Base-by-base conservation (phyloP, 2,329 filamentous ascomycete species). In the Chaetothyriales sp. region DNA sequence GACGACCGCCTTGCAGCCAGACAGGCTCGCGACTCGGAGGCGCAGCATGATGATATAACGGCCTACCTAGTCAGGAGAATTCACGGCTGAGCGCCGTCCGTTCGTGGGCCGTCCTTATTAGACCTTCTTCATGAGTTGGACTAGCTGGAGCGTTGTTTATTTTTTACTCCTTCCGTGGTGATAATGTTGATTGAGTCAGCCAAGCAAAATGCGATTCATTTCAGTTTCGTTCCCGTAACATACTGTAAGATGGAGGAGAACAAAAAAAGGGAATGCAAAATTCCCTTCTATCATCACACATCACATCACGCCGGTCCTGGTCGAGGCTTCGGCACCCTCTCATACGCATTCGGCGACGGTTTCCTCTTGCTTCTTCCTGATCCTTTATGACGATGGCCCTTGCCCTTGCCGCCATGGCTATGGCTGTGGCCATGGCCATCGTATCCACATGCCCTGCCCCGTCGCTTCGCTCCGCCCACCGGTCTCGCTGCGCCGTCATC, bases 261-360 rank as follows among this genome's bases (percentile, higher is more conserved):
- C 2, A 33, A 9, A 9, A 9, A 13, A 33, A 5, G 29, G 10
- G 10, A 33, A 9, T 15, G 15, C 33, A 33, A 33, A 33, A 9
- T 15, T 40, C 33, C 33, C 4, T 2, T 15, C 33, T 40, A 15
- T 5, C 5, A 15, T 15, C 33, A 15, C 10, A 40, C 13, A 15
- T 40, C 33, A 40, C 33, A 40, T 15, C 10, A 40, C 33, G 10
- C 10, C 10, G 4, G 10, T 15, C 9, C 33, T 15, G 33, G 33
- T 5, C 13, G 33, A 5, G 33, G 9, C 33, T 64, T 69, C 4
- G 70, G 69, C 63, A 72, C 68, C 51, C 66, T 70, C 58, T 73
- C 71, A 56, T 73, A 73, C 6, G 70, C 71, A 63, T 73, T 73
- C 5, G 70, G 69, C 56, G 67, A 70, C 18, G 66, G 66, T 52